Percentiles rank a stretch among this genome's conserved stretches.
Conservation (phyloP, 2,329 filamentous ascomycete species). For the Aspergillus vadensis region DNA sequence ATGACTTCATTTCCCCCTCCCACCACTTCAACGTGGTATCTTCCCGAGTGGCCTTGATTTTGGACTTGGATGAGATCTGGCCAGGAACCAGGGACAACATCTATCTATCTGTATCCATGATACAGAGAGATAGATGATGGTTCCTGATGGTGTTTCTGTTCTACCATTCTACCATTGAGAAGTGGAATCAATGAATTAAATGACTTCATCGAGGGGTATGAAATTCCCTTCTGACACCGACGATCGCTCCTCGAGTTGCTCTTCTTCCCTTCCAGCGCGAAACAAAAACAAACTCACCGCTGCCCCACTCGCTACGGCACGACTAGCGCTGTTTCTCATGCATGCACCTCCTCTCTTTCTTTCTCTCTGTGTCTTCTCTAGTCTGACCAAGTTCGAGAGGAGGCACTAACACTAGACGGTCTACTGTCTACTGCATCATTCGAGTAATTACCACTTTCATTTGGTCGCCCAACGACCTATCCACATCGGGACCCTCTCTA, state of each 20-base stretch:
- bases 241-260: too few species aligned
- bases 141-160: too few species aligned
- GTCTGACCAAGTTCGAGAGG: background rate
- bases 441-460: background rate
- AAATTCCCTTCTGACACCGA: too few species aligned
- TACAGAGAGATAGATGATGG: too few species aligned
- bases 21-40: too few species aligned
- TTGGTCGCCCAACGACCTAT: background rate
- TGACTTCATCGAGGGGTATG: too few species aligned
- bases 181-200: too few species aligned
- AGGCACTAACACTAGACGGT: background rate
- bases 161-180: too few species aligned
- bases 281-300: slow-evolving; percentile 7
- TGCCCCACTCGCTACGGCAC: background rate
- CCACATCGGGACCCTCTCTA: background rate
- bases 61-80: too few species aligned
- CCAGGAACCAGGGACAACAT: too few species aligned
- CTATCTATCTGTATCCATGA: too few species aligned
- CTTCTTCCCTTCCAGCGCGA: background rate
- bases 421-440: background rate
- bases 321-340: background rate
- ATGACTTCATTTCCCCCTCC: slow-evolving; percentile 7
- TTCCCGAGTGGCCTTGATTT: background rate
- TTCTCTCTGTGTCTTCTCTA: background rate
- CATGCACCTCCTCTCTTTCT: background rate